Base-by-base conservation (phyloP, 768 basidiomycete species). In the Amanita exitialis region DNA sequence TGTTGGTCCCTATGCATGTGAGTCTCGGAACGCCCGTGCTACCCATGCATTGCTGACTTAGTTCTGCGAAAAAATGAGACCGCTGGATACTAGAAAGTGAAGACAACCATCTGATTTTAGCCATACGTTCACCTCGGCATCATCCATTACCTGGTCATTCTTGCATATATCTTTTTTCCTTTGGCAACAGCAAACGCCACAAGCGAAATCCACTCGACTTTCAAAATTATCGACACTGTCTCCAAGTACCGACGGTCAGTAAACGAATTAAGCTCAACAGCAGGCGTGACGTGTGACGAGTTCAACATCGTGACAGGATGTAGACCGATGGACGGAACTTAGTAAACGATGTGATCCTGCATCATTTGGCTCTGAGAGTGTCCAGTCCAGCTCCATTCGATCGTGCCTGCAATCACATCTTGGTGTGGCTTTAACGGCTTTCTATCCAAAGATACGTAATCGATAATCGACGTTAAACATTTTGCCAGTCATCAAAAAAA, bases 281-380 rank as follows among this genome's bases (percentile, higher is more conserved):
- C 39, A 20, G 2, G 13, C 13, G 42, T 25, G 13, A 25, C 21
- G 41, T 13, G 20, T 43, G 41, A 21, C 23, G 13, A 25, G 13
- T 43, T 25, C 42, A 41, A 10, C 20, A 23, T 32, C 13, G 39
- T 44, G 25, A 44, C 44, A 7, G 8, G 9, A 7, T 8, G 23
- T 23, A 23, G 23, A 25, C 9, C 23, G 32, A 13, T 32, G 12
- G 32, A 41, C 25, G 15, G 48, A 49, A 18, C 23, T 37, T 41
- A 8, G 13, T 38, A 21, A 9, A 41, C 48, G 48, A 49, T 49
- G 48, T 49, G 48, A 49, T 49, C 48, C 48, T 39, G 20, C 13
- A 37, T 37, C 35, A 36, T 34, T 47, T 47, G 13, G 18, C 37
- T 38, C 20, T 25, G 47, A 35, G 15, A n/a, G 18, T 30, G 30